Conservation (phyloP, 148 eudicot genomes). For the Fallopia convolvulus region DNA sequence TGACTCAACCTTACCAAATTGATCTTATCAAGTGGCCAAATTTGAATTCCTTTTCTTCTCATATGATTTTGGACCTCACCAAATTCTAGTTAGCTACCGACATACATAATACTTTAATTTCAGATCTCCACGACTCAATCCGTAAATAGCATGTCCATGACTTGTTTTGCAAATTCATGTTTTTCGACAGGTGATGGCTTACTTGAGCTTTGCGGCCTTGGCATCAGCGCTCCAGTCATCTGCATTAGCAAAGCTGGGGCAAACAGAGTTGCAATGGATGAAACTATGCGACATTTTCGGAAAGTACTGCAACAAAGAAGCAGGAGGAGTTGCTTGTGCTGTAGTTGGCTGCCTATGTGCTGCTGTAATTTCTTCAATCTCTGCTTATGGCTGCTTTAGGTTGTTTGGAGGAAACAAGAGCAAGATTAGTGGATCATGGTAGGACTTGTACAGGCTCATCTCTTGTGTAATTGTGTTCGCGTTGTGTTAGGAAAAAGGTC, state of each 20-base stretch:
- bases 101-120: background rate
- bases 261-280: constrained; percentile 88
- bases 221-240: constrained; percentile 67
- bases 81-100: background rate
- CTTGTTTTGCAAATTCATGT: background rate
- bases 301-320: constrained; percentile 70
- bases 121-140: too few relatives aligned
- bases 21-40: background rate
- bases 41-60: background rate
- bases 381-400: constrained; percentile 81
- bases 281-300: constrained; percentile 54
- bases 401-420: constrained; percentile 62
- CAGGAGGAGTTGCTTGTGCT: constrained; percentile 63
- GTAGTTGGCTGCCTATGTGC: constrained; percentile 40
- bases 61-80: too few relatives aligned
- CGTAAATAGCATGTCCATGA: too few relatives aligned
- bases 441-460: background rate
- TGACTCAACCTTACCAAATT: background rate
- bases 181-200: constrained; percentile 57
- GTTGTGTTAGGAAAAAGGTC: background rate
- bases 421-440: constrained; percentile 21
- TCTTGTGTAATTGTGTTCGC: background rate
- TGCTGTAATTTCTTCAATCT: constrained; percentile 52
- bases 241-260: constrained; percentile 53
- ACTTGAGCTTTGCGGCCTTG: constrained; percentile 57